Conservation (phyloP, 2,329 filamentous ascomycete genomes). For the Sporothrix variecibatus region DNA sequence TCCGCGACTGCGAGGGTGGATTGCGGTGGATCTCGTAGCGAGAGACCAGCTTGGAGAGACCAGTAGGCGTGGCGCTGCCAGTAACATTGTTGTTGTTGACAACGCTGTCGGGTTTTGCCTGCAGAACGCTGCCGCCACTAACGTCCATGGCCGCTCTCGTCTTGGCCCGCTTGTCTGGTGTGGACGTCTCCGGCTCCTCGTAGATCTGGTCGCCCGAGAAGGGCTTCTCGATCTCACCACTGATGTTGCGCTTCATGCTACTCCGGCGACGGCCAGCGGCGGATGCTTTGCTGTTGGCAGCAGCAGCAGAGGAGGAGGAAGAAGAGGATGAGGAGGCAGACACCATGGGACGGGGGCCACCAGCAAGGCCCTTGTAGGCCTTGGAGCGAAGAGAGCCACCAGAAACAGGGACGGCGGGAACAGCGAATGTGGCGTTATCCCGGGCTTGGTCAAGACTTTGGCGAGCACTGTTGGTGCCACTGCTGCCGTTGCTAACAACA, state of each 20-base stretch:
- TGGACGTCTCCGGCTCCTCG: conserved; percentile 72
- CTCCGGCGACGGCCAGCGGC: conserved; percentile 56
- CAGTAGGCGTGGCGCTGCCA: conserved; percentile 37
- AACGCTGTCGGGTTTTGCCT: conserved; percentile 64
- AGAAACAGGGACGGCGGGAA: not conserved
- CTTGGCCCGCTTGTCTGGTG: conserved; percentile 32
- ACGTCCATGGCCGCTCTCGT: not conserved
- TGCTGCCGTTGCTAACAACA: conserved; percentile 31
- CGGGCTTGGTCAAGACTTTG: conserved; percentile 38
- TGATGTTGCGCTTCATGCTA: conserved; percentile 69
- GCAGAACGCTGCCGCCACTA: conserved; percentile 39
- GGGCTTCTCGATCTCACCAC: conserved; percentile 64
- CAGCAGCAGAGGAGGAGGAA: conserved; percentile 32
- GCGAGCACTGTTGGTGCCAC: conserved; percentile 34
- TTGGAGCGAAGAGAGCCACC: conserved; percentile 37
- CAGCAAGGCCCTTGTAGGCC: conserved; percentile 45
- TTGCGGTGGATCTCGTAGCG: conserved; percentile 74
- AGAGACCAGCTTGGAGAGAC: conserved; percentile 43
- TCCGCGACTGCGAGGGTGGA: conserved; percentile 77
- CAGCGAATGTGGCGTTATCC: not conserved
- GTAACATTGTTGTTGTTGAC: conserved; percentile 50
- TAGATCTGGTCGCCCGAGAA: conserved; percentile 83
- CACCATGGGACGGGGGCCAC: conserved; percentile 35
- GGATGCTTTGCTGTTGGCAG: conserved; percentile 16
- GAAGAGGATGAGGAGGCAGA: conserved; percentile 36